Evolutionary conservation across 768 basidiomycete species (phyloP), one percentile per base, ranked within the genome.

Genomic region (Hebeloma cylindrosporum): DNA sequence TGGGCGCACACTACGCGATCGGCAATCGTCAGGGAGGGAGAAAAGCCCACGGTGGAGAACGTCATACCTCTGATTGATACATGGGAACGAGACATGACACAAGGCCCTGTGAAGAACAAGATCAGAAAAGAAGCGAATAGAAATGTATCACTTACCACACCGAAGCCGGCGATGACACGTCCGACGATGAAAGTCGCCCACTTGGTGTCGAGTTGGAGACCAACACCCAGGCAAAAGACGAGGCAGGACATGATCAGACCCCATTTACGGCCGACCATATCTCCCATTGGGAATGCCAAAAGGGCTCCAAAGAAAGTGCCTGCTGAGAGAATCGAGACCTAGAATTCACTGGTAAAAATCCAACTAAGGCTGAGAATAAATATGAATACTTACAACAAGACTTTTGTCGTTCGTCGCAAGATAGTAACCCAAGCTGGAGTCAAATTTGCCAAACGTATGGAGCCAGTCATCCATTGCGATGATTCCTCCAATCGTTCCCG

Each of bases 281-380:
- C 69, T 33, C 53, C 81, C 47, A 66, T 54, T 13, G 66, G 67
- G 30, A 56, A 70, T 11, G 64, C 67, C n/a, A 68, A 43, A 21
- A 88, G 72, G 13, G 80, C 80, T 60, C 83, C 88, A 49, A 88
- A 84, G 75, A 92, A 89, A 20, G 88, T 92, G 43, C 89, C 90
- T 10, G 85, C 88, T 6, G 88, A 91, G 18, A 90, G 79, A 58
- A 88, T 85, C 25, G 80, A 82, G 1, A 59, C 57, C 57, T 58
- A 3, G 17, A 13, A 1, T 22, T 6, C 2, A 7, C 17, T 26
- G 27, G 17, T 39, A n/a, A 27, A 4, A n/a, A 14, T 43, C 10
- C 4, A 14, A 8, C 5, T 22, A 17, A 22, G 7, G 22, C 17
- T n/a, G 23, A 16, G 26, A 3, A 16, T 5, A 20, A n/a, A 22